Evolutionary conservation across 2,329 filamentous ascomycete species (phyloP).

Genomic region (Pleoardoris graminearum): DNA sequence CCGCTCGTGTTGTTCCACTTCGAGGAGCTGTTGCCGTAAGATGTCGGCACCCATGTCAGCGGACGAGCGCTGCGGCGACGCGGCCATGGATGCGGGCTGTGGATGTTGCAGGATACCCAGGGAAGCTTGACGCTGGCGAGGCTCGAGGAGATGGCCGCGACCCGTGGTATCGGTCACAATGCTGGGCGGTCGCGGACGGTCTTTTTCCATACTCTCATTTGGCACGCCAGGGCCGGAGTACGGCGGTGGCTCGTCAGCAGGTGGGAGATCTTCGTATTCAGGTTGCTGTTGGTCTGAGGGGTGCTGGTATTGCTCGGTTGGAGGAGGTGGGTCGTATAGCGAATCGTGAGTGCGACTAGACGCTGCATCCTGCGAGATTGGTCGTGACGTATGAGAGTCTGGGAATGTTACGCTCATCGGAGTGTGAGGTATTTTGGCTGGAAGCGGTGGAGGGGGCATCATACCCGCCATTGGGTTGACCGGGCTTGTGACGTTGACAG

Average conservation of each 20-base stretch:
- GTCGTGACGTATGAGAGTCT: constrained; percentile 11
- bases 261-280: constrained; percentile 25
- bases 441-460: constrained; percentile 27
- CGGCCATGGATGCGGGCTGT: constrained; percentile 45
- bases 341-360: constrained; percentile 14
- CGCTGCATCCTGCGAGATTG: constrained; percentile 14
- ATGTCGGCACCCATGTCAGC: constrained; percentile 44
- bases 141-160: constrained; percentile 22
- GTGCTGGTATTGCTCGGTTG: constrained; percentile 9
- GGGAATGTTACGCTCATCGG: constrained; percentile 21
- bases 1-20: constrained; percentile 39
- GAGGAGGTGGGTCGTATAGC: constrained; percentile 6
- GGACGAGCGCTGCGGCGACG: constrained; percentile 41
- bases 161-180: constrained; percentile 29
- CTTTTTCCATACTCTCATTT: constrained; percentile 39
- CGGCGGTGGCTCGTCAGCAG: constrained; percentile 38
- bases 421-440: constrained; percentile 27
- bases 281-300: constrained; percentile 11
- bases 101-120: constrained; percentile 43
- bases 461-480: constrained; percentile 23
- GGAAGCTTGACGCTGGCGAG: constrained; percentile 37
- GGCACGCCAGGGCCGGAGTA: constrained; percentile 38
- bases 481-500: constrained; percentile 23
- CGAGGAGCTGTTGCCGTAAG: constrained; percentile 38
- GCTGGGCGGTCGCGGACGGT: constrained; percentile 34